These are phyloP conservation scores for Tolypocladium album DNA, from an alignment of 2,329 filamentous ascomycete species.

Conservation along the genomic window DNA sequence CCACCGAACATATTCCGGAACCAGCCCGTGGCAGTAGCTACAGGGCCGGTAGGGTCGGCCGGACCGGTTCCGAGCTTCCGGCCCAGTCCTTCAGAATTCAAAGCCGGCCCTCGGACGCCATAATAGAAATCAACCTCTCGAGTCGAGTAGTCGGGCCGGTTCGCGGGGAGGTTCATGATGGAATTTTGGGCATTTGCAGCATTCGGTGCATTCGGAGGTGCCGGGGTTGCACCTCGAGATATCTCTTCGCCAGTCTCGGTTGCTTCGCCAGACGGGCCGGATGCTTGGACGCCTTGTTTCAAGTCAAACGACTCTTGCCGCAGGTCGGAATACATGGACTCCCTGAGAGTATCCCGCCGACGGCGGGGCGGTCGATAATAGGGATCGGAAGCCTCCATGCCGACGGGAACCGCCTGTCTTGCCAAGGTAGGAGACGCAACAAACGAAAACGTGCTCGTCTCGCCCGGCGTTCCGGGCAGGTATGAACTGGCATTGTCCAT, in stretches of 20 bases:
- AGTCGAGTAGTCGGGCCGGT: conserved; percentile 76
- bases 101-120: conserved; percentile 75
- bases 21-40: conserved; percentile 84
- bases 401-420: conserved; percentile 32
- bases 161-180: conserved; percentile 30
- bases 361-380: conserved; percentile 82
- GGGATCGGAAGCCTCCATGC: conserved; percentile 54
- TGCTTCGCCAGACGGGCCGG: conserved; percentile 22
- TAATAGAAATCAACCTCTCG: conserved; percentile 98
- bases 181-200: conserved; percentile 18
- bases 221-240: conserved; percentile 32
- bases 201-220: conserved; percentile 17
- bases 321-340: conserved; percentile 20
- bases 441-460: conserved; percentile 63
- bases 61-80: conserved; percentile 87
- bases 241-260: conserved; percentile 29
- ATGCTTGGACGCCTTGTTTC: conserved; percentile 26
- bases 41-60: conserved; percentile 84
- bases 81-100: conserved; percentile 71
- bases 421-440: conserved; percentile 45
- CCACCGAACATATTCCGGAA: conserved; percentile 68
- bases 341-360: conserved; percentile 49
- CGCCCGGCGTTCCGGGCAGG: conserved; percentile 63
- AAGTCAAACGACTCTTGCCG: conserved; percentile 20
- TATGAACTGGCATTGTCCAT: conserved; percentile 52